A percentile compares a stretch with the other conserved stretches of the same genome.
Conservation (phyloP, 371 early-diverging fungal genomes). For the Mucor ambiguus region DNA sequence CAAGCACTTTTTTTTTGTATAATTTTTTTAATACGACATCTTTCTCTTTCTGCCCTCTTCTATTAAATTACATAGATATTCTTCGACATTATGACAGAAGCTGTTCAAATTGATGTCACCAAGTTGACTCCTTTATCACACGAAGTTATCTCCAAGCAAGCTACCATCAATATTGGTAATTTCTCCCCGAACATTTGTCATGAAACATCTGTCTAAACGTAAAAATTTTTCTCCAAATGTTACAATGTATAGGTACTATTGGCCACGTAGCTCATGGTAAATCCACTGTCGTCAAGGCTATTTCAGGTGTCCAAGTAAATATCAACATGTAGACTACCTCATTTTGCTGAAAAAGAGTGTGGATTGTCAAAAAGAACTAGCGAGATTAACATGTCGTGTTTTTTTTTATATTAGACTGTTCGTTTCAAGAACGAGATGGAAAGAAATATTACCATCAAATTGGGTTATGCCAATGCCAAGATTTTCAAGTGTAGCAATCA, state of each 20-base stretch:
- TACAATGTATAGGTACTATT: constrained; percentile 84
- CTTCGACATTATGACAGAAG: constrained; percentile 24
- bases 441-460: constrained; percentile 99
- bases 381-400: constrained; percentile 1
- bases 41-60: background rate
- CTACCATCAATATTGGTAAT: constrained; percentile 99
- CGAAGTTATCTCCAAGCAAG: constrained; percentile 96
- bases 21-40: background rate
- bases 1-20: background rate
- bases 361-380: background rate
- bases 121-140: constrained; percentile 79
- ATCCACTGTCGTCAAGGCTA: constrained; percentile 99
- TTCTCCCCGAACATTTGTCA: background rate
- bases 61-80: background rate
- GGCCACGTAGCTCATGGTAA: constrained; percentile 99
- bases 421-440: constrained; percentile 99
- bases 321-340: background rate
- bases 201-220: constrained; percentile 3
- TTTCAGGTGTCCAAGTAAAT: constrained; percentile 95
- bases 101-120: constrained; percentile 44
- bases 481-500: constrained; percentile 96
- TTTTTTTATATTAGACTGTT: constrained; percentile 80
- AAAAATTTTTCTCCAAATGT: constrained; percentile 16
- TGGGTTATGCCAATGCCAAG: constrained; percentile 99
- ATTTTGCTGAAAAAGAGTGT: background rate